Percentiles rank a stretch among this genome's conserved stretches.
These are phyloP conservation scores for Trichoderma harzianum DNA, from an alignment of 2,329 filamentous ascomycete species.

Conservation along the genomic window DNA sequence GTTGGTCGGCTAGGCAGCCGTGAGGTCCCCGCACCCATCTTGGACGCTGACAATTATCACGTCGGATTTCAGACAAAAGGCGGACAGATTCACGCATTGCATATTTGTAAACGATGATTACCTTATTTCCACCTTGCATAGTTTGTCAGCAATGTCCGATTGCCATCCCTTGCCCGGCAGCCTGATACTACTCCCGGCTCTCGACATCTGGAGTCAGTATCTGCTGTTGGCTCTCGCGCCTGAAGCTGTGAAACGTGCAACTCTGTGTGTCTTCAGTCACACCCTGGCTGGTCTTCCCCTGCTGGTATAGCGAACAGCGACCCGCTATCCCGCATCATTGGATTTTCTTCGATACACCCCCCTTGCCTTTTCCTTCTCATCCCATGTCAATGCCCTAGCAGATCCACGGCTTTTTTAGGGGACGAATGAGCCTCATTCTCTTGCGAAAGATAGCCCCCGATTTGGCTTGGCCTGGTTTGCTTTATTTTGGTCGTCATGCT, in stretches of 20 bases:
- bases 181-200: not conserved
- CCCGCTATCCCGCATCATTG: constrained; percentile 12
- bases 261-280: not conserved
- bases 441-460: constrained; percentile 7
- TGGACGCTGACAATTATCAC: constrained; percentile 1
- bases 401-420: constrained; percentile 8
- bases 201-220: not conserved
- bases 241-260: not conserved
- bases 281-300: not conserved
- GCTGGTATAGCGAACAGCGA: not conserved
- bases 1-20: not conserved
- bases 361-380: constrained; percentile 1
- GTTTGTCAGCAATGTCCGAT: constrained; percentile 7
- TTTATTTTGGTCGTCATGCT: not conserved
- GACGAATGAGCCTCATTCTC: constrained; percentile 10
- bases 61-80: not conserved
- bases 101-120: constrained; percentile 1
- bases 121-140: not conserved
- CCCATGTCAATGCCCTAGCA: constrained; percentile 10
- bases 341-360: constrained; percentile 14
- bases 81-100: not conserved
- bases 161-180: not conserved
- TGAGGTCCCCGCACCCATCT: not conserved
- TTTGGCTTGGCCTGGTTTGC: not conserved
- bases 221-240: not conserved